Base-by-base conservation (phyloP, 202 grass and related monocot genomes). In the Schoenoplectus tabernaemontani region DNA sequence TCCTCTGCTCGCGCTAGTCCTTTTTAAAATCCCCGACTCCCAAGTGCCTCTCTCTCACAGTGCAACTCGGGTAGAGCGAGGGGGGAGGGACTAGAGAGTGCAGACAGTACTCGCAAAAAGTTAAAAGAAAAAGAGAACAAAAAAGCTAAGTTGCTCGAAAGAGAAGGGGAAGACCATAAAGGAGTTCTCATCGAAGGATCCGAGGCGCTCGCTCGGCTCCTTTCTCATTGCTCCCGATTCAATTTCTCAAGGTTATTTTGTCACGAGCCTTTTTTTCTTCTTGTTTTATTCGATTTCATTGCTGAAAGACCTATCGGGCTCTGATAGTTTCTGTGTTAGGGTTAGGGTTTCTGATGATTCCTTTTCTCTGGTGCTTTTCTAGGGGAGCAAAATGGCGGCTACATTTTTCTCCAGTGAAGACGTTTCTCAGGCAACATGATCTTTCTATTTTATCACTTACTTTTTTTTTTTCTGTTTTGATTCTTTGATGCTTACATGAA, bases 391-490 rank as follows among this genome's bases (percentile, higher is more conserved):
- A 78, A 84, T 84, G 82, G 82, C 82, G 85, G 85, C 72, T 48
- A 50, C 83, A 60, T 77, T 83, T 43, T 87, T 81, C 57, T 73
- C 86, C 54, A 46, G 46, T 60, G 80, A 87, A 48, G 76, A 84
- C 10, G 53, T 63, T 67, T 76, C 77, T 30, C 86, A 87, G 81
- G 86, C 63, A 84, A 61, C 24, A 24, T 9, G 6, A 2, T 23
- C 24, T 57, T 33, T 73, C 13, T 57, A 64, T 56, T 79, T n/a
- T 37, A 64, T 41, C 59, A 23, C 9, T 42, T 8, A n/a, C 3
- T 64, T 76, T 58, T 26, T 1, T 26, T 62, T 60, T 17, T 38
- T 58, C 33, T 83, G 9, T n/a, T 7, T 58, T 62, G 9, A 23
- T 72, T 80, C 36, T 53, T 26, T 41, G 47, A 53, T 34, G 22